These are phyloP conservation scores for Pestalotiopsis sp. DNA, from an alignment of 2,329 filamentous ascomycete genomes.

Conservation along the genomic window DNA sequence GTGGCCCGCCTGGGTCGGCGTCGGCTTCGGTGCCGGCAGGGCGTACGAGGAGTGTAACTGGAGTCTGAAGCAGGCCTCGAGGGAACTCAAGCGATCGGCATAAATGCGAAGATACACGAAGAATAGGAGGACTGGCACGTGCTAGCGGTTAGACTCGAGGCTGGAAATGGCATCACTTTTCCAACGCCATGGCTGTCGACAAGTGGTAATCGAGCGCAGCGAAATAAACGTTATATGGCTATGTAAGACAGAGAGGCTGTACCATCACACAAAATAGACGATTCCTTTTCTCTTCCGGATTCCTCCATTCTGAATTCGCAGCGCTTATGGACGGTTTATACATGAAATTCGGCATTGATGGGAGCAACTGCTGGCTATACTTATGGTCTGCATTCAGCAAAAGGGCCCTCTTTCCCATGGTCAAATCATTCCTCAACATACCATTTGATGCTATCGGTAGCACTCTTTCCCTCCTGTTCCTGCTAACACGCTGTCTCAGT, in stretches of 20 bases:
- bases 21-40: constrained; percentile 92
- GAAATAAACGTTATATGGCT: background rate
- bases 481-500: no score
- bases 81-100: constrained; percentile 46
- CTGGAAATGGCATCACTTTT: background rate
- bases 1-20: constrained; percentile 93
- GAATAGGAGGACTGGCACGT: background rate
- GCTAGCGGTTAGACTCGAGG: background rate
- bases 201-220: background rate
- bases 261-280: background rate
- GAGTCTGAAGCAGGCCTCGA: constrained; percentile 63
- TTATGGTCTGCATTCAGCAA: no score
- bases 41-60: constrained; percentile 99
- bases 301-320: background rate
- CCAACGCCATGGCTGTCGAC: background rate
- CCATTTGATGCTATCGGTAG: no score
- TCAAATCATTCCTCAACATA: no score
- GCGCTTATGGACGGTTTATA: background rate
- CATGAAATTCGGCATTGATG: no score
- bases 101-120: background rate
- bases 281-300: background rate
- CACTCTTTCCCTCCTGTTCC: no score
- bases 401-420: no score
- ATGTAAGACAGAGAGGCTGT: background rate
- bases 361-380: no score